A percentile compares a stretch with the other conserved stretches of the same genome.
Conservation (phyloP, 768 basidiomycete genomes). For the Trametes coccinea region DNA sequence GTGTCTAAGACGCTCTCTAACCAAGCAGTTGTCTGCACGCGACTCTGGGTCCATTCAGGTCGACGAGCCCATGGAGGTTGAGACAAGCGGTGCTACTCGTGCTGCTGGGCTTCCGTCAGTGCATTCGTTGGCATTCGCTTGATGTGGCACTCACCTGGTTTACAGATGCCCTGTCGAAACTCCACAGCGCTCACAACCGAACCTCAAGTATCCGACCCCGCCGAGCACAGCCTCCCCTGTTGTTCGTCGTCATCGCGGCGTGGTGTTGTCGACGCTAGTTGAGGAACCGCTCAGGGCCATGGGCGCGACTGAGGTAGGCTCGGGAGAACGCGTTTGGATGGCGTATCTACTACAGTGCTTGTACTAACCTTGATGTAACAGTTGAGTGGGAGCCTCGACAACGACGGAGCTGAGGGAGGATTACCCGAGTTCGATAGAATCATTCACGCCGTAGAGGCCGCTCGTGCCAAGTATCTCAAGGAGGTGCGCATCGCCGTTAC, state of each 20-base stretch:
- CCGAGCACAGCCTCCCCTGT: background rate
- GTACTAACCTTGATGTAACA: no score
- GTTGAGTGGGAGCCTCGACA: no score
- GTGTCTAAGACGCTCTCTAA: no score
- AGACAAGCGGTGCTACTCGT: no score
- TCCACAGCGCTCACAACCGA: background rate
- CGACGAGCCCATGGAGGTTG: no score
- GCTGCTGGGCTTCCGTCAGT: background rate
- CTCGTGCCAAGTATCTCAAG: background rate
- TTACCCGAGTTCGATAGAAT: background rate
- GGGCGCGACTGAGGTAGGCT: background rate
- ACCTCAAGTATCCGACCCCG: constrained; percentile 4
- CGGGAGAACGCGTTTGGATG: no score
- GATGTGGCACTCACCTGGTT: background rate
- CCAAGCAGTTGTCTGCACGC: no score
- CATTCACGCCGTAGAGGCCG: background rate
- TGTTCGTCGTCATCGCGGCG: background rate
- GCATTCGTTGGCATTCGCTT: background rate
- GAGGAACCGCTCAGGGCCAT: background rate
- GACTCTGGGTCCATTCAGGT: no score
- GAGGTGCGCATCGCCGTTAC: background rate
- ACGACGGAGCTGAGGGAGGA: no score
- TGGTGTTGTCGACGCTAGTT: background rate
- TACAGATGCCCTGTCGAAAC: background rate
- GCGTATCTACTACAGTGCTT: no score